phyloP scores from a whole-genome alignment of 345 rosid genomes.

The Pistacia atlantica region DNA sequence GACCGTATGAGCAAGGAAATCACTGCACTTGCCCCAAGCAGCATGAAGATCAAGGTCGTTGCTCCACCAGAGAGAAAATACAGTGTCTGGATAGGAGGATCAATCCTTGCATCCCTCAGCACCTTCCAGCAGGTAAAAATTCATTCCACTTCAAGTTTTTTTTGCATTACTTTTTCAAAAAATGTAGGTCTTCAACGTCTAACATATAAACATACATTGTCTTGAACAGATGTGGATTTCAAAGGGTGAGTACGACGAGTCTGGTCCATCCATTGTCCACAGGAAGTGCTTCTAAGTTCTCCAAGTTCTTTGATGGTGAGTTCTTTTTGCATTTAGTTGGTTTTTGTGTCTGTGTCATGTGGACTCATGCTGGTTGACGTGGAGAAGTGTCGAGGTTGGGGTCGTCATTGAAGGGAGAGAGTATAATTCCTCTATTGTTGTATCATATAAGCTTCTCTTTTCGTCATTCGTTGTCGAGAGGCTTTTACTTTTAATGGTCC shows the following conservation, averaged over 20 bases:
- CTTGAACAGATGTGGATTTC: conserved; percentile 62
- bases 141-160: neutral
- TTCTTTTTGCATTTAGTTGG: conserved; percentile 43
- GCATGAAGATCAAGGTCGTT: conserved; percentile 68
- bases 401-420: conserved; percentile 28
- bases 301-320: conserved; percentile 42
- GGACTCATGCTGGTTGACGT: conserved; percentile 38
- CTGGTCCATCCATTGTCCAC: conserved; percentile 72
- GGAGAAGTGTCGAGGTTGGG: conserved; percentile 30
- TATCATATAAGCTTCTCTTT: conserved; percentile 20
- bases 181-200: neutral
- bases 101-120: conserved; percentile 74
- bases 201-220: conserved; percentile 1
- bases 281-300: conserved; percentile 62
- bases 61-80: conserved; percentile 69
- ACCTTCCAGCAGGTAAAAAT: conserved; percentile 61
- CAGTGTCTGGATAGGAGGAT: conserved; percentile 79
- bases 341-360: conserved; percentile 47
- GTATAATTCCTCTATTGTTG: conserved; percentile 15
- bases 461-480: neutral
- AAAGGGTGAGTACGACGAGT: conserved; percentile 65
- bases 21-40: conserved; percentile 69
- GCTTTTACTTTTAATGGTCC: conserved; percentile 15
- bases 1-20: conserved; percentile 70
- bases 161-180: neutral